Base-by-base conservation (phyloP, 805 yeast species). In the Starmerella khaoyaiensis region DNA sequence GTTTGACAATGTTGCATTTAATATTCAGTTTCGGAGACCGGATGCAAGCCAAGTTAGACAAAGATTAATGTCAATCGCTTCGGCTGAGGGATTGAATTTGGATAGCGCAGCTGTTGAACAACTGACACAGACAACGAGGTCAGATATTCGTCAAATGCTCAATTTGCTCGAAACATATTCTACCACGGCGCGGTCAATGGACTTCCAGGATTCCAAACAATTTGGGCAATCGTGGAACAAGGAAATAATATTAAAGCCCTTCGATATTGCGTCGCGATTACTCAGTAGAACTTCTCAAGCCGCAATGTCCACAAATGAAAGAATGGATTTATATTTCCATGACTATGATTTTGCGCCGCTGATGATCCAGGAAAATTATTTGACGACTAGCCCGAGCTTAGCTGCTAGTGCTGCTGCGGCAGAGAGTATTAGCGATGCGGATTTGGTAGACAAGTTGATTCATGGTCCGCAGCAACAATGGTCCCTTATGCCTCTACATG, bases 331-430 rank as follows among this genome's bases (percentile, higher is more conserved):
- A 36, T 90, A 84, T 55, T 90, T 90, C 64, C 84, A 83, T 58
- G 98, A 90, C 59, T 80, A 82, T 59, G 95, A 84, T 54, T 79
- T 90, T 55, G 76, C 93, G 1, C 97, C 98, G 4, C 65, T 87
- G 44, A 87, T 90, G 97, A 71, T 90, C 36, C 96, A 87, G 54
- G 98, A 90, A 56, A 90, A 90, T 60, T 90, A 90, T 55, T 58
- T 82, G 33, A 61, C 60, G 24, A 76, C 93, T 0, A 62, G 62
- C 28, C 94, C 62, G 15, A 30, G 51, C 36, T 58, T 87, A 41
- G 65, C 69, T 45, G 62, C 74, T 14, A 74, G 78, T 1, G 78
- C 82, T 1, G 61, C 65, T 21, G 97, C 98, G 0, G 82, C 97
- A 0, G 83, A 83, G 48, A 71, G 81, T 33, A 81, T 90, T 31